Evolutionary conservation across 495 filamentous ascomycete species (phyloP), one percentile per base, ranked within the genome.

Genomic region (Bryoglossum gracile): DNA sequence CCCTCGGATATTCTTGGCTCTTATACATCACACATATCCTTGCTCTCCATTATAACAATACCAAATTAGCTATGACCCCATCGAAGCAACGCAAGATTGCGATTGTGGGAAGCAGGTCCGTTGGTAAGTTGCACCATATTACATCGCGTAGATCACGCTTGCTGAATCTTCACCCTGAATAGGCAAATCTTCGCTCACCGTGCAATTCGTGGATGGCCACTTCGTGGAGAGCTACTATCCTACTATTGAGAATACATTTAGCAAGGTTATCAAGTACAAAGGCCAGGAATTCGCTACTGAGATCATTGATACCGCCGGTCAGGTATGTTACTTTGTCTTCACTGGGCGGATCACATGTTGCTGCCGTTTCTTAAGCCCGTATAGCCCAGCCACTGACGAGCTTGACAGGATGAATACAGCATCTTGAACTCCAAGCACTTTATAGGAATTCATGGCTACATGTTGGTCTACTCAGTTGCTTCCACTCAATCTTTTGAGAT

Each of bases 161-260:
- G 14, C 35, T 25, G 28, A 52, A 13, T 33, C 9, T 9, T 8
- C 11, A n/a, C n/a, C n/a, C n/a, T n/a, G n/a, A 45, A 24, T 57
- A 98, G 92, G 92, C 63, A 99, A 99, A 76, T 95, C 88, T 13
- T 97, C 92, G 33, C 82, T 99, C 50, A 95, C 94, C 4, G 94
- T 97, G 18, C 94, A 89, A 64, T 97, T 92, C 65, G 91, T 96
- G 62, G 92, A 97, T 64, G 87, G 88, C 59, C 89, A 95, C 68
- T 99, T 99, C 58, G 91, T 97, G 58, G 94, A 97, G 65, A 90
- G 84, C 65, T 99, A 99, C 67, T 99, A 97, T 69, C 92, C 92
- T 18, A 99, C 92, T 19, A 96, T 99, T 58, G 92, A 97, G 70
- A 99, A 97, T 65, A 97, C 90, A 10, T 97, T 97, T 65, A 91